phyloP scores from a whole-genome alignment of 139 green algal genomes.

The Limnomonas spitsbergensis region DNA sequence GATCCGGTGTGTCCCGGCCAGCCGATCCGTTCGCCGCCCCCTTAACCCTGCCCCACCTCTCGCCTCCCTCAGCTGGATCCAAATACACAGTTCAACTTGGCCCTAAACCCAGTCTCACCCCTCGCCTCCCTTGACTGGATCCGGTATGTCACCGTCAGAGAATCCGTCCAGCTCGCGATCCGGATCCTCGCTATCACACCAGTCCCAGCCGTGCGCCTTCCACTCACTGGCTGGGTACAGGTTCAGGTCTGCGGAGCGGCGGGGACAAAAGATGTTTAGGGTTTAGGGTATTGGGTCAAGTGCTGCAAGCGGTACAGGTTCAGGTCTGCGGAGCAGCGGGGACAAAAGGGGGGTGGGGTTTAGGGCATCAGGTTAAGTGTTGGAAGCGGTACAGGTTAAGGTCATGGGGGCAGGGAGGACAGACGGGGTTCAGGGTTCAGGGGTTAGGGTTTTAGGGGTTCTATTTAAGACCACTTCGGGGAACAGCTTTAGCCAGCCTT shows the following conservation, averaged over 20 bases:
- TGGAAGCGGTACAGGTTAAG: slow-evolving; percentile 6
- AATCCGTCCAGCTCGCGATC: slow-evolving; percentile 41
- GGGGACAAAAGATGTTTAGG: not conserved
- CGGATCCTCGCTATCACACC: slow-evolving; percentile 65
- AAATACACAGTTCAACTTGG: no score
- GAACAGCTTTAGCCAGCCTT: no score
- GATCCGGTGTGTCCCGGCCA: no score
- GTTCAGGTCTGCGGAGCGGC: slow-evolving; percentile 36
- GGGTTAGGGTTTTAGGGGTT: no score
- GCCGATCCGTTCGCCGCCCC: no score
- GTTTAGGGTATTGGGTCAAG: no score
- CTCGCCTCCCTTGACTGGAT: slow-evolving; percentile 48
- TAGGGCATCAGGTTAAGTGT: no score
- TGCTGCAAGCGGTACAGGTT: slow-evolving; percentile 8
- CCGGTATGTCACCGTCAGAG: slow-evolving; percentile 41
- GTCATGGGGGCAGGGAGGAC: not conserved
- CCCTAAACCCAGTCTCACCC: no score
- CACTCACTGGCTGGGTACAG: slow-evolving; percentile 57
- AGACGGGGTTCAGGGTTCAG: not conserved
- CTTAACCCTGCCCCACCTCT: no score
- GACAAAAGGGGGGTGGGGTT: not conserved
- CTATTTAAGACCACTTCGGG: no score
- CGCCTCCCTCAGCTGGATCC: no score
- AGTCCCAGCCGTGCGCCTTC: slow-evolving; percentile 55
- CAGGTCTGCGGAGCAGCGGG: not conserved